Percentiles rank a stretch among this genome's conserved stretches.
Evolutionary conservation across 2,329 filamentous ascomycete species (phyloP).

Genomic region (Teratosphaeria viscida): DNA sequence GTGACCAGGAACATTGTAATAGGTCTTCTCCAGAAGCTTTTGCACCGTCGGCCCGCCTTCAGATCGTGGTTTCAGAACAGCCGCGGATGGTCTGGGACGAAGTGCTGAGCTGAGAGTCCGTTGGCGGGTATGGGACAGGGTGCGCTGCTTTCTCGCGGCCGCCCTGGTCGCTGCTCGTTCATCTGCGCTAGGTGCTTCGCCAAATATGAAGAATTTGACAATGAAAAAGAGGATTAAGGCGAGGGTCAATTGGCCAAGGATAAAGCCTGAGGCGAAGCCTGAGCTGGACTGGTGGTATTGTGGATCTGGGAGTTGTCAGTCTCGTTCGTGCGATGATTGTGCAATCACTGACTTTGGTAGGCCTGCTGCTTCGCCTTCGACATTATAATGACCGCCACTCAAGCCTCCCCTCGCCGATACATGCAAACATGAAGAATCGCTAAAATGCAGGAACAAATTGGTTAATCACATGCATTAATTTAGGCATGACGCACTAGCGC

Average conservation of each 20-base stretch:
- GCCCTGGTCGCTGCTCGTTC: constrained; percentile 66
- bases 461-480: neutral
- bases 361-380: constrained; percentile 27
- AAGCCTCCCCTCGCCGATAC: neutral
- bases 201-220: constrained; percentile 99
- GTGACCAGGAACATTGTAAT: constrained; percentile 91
- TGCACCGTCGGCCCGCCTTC: constrained; percentile 61
- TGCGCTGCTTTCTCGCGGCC: constrained; percentile 61
- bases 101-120: constrained; percentile 25
- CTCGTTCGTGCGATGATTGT: neutral
- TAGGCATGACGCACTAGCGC: neutral
- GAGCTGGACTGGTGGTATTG: constrained; percentile 13
- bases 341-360: constrained; percentile 14
- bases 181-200: constrained; percentile 77
- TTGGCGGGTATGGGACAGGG: constrained; percentile 53
- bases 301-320: neutral
- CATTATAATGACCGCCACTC: constrained; percentile 10
- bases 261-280: constrained; percentile 77
- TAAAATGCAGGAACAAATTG: neutral
- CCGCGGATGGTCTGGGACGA: constrained; percentile 21
- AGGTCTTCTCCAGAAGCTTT: constrained; percentile 90
- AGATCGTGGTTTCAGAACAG: constrained; percentile 19
- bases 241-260: constrained; percentile 86
- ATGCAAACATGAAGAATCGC: neutral
- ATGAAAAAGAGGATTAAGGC: constrained; percentile 85